Evolutionary conservation across 2,329 filamentous ascomycete species (phyloP).

Genomic region (Lizonia empirigonia): DNA sequence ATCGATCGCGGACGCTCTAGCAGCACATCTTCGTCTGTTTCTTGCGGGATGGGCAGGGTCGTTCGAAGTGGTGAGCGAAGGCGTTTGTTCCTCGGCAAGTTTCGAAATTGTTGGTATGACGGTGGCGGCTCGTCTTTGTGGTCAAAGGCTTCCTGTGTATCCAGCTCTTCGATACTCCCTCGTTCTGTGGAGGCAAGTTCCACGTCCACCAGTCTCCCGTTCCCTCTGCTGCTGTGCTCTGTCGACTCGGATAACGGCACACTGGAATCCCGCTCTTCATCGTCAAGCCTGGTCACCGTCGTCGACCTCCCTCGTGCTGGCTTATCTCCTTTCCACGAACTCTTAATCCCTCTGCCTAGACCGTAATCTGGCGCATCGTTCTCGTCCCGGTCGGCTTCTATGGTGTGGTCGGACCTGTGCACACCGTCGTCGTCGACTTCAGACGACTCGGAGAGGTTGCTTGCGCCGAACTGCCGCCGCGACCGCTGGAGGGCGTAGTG

Average conservation of each 20-base stretch:
- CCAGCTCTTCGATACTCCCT: conserved; percentile 52
- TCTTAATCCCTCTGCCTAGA: conserved; percentile 59
- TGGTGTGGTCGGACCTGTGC: conserved; percentile 54
- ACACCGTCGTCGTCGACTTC: conserved; percentile 76
- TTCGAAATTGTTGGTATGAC: conserved; percentile 63
- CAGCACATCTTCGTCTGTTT: conserved; percentile 58
- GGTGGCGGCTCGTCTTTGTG: conserved; percentile 58
- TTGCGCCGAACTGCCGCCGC: conserved; percentile 83
- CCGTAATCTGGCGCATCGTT: conserved; percentile 48
- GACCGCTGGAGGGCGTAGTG: conserved; percentile 90
- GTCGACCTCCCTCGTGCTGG: conserved; percentile 49
- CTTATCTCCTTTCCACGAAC: conserved; percentile 62
- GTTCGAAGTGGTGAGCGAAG: conserved; percentile 51
- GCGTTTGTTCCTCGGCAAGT: conserved; percentile 49
- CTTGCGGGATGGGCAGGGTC: conserved; percentile 52
- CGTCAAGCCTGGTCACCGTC: conserved; percentile 39
- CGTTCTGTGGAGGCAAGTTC: conserved; percentile 72
- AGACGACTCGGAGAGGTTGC: conserved; percentile 81
- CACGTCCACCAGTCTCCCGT: conserved; percentile 79
- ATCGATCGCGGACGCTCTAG: conserved; percentile 51
- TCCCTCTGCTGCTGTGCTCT: conserved; percentile 60
- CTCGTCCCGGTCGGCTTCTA: conserved; percentile 54
- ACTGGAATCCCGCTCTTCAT: conserved; percentile 50
- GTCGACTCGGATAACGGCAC: conserved; percentile 50
- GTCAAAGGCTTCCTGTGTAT: conserved; percentile 41